A percentile compares a stretch with the other conserved stretches of the same genome.
phyloP scores from a whole-genome alignment of 1,284 basidiomycete species.

The Tremellales sp. region DNA sequence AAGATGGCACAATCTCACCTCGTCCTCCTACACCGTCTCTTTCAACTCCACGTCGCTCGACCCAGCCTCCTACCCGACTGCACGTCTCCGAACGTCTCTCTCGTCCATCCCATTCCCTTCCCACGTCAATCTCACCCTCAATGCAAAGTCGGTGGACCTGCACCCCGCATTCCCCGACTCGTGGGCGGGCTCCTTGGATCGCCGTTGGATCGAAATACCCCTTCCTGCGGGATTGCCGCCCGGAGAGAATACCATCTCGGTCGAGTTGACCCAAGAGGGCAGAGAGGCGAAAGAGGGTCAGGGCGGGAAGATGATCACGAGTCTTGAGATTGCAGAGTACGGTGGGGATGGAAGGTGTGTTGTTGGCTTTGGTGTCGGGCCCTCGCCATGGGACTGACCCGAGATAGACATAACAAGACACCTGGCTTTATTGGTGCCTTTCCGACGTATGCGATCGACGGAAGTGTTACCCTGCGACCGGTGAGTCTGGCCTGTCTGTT shows the following conservation, averaged over 20 bases:
- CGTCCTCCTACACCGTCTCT: conserved; percentile 56
- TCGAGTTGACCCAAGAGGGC: conserved; percentile 56
- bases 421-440: conserved; percentile 66
- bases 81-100: conserved; percentile 68
- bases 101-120: conserved; percentile 62
- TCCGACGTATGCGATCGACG: conserved; percentile 58
- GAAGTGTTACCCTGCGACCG: conserved; percentile 37
- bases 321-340: conserved; percentile 70
- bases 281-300: conserved; percentile 58
- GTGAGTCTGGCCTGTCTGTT: conserved; percentile 17
- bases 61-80: conserved; percentile 53
- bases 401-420: conserved; percentile 58
- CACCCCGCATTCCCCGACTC: conserved; percentile 17
- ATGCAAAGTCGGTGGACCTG: conserved; percentile 46
- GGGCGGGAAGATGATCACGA: conserved; percentile 57
- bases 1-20: conserved; percentile 56
- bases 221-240: conserved; percentile 19
- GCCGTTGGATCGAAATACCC: conserved; percentile 43
- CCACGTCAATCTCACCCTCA: conserved; percentile 61
- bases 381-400: neutral
- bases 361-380: neutral
- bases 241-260: conserved; percentile 59
- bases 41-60: conserved; percentile 57
- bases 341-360: conserved; percentile 62
- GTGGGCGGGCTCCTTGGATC: conserved; percentile 39